Base-by-base conservation (phyloP, 1,139 yeast genomes). In the Nakaseomyces sp. region DNA sequence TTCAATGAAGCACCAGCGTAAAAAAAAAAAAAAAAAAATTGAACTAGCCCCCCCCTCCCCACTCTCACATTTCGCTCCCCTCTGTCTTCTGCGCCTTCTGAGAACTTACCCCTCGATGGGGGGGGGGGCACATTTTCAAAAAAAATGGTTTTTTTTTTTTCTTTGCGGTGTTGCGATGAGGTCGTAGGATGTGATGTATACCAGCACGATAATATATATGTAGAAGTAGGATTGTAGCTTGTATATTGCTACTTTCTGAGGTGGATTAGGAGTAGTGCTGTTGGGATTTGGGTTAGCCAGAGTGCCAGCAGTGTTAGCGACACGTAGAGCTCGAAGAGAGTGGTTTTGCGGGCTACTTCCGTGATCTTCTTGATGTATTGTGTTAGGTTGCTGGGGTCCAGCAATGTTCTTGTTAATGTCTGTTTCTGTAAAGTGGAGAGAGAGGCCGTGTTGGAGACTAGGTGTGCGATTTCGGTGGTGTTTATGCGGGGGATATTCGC, bases 401-500 rank as follows among this genome's bases (percentile, higher is more conserved):
- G n/a, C 48, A 2, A 62, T 54, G 1, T 52, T 47, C 28, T 61
- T 56, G 2, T 19, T 15, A 17, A 13, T 5, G n/a, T n/a, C n/a
- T n/a, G n/a, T n/a, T n/a, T n/a, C n/a, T n/a, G n/a, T n/a, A n/a
- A n/a, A n/a, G n/a, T n/a, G n/a, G n/a, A n/a, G n/a, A n/a, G n/a
- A n/a, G n/a, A n/a, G n/a, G n/a, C n/a, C n/a, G n/a, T n/a, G n/a
- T n/a, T n/a, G n/a, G n/a, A n/a, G n/a, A 32, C 30, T n/a, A 35
- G 4, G 20, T 32, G 30, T 43, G 41, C 10, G 15, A 69, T 47
- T 9, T 62, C 64, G 2, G 60, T 50, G 2, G 63, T 59, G 44
- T 68, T 61, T 8, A 77, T 61, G 28, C 70, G 55, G 0, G 96
- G 96, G 1, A 89, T 58, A 0, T 66, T 50, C 1, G 89, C 65